Conservation (phyloP, 179 eudicot genomes). For the Silene noctiflora region DNA sequence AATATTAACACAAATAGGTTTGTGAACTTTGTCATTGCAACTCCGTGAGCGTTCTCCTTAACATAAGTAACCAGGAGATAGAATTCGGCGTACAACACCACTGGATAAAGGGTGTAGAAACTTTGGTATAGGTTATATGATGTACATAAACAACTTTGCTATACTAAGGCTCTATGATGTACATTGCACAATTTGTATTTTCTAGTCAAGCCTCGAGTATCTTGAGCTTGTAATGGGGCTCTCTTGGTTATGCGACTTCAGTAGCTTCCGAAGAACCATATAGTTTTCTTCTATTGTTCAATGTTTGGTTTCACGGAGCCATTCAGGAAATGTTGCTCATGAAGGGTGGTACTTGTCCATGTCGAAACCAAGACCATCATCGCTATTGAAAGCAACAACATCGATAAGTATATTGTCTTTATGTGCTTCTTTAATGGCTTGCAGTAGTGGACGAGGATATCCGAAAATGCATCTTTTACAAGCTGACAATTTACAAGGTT, state of each 20-base stretch:
- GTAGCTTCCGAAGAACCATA: not conserved
- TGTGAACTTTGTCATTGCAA: not conserved
- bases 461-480: conserved; percentile 55
- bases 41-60: not conserved
- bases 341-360: conserved; percentile 40
- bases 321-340: conserved; percentile 26
- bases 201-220: not conserved
- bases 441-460: conserved; percentile 55
- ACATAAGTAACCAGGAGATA: not conserved
- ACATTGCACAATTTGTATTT: not conserved
- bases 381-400: conserved; percentile 42
- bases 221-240: not conserved
- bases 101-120: not conserved
- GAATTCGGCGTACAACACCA: not conserved
- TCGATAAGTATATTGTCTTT: conserved; percentile 43
- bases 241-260: not conserved
- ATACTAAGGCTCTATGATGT: not conserved
- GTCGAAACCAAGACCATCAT: conserved; percentile 48
- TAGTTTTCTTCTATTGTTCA: not conserved
- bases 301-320: conserved; percentile 30
- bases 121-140: not conserved
- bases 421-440: conserved; percentile 51
- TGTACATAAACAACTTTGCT: not conserved
- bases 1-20: not conserved
- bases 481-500: conserved; percentile 56